Base-by-base conservation (phyloP, 2,329 filamentous ascomycete genomes). In the Ophiostoma angusticollis region DNA sequence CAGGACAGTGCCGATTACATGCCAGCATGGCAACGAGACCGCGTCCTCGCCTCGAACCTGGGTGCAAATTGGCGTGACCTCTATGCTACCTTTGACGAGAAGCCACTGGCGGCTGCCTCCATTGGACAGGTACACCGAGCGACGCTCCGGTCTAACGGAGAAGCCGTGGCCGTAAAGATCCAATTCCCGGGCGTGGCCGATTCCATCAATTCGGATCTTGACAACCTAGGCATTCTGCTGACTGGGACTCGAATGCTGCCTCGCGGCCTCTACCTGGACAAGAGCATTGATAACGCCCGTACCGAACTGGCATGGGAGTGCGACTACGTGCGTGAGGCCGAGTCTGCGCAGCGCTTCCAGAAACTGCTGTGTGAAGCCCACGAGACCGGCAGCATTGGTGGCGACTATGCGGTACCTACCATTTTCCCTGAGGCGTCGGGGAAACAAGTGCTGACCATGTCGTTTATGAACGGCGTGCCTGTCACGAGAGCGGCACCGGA, bases 1-100 rank as follows among this genome's bases (percentile, higher is more conserved):
- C 91, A 98, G 56, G 91, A 98, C 57, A 80, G 84, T 41, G 91
- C 91, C 28, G 89, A 98, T 58, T 98, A 96, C 58, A 98, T 98
- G 91, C 91, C 91, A 1, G 73, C 84, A 3, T 94, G 79, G 57
- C 91, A 98, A 58, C 80, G 91, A 9, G 79, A 98, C 56, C 77
- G 80, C 43, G 89, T 98, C 0, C 70, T 98, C 6, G 59, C 66
- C 0, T 67, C 72, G 5, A 93, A 93, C 51, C 70, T 98, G 0
- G 91, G 91, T 0, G 53, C 73, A 0, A 71, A 89, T 39, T 98
- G 91, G 91, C 74, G 85, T 35, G 74, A 84, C 2, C 62, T 95
- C 1, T 98, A 89, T 51, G 68, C 67, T 16, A 74, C 78, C 5
- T 98, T 98, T 50, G 82, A 93, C 29, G 91, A 96, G 47, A 79